Base-by-base conservation (phyloP, 768 basidiomycete genomes). In the Pleurotus eryngii region DNA sequence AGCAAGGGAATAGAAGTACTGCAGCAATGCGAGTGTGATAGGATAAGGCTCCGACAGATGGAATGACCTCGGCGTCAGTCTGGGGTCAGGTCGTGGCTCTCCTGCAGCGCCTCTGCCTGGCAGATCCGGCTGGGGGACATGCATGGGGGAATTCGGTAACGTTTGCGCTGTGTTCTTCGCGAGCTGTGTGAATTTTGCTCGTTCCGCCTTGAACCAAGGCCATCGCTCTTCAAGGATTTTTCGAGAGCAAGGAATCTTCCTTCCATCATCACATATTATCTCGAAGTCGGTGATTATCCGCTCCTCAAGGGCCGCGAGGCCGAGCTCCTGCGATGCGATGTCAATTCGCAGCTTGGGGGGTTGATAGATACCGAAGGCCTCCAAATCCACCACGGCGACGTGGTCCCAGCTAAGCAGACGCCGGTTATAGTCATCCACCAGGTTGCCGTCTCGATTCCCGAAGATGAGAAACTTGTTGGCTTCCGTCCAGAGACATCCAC, bases 311-410 rank as follows among this genome's bases (percentile, higher is more conserved):
- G 89, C 86, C 12, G 85, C 82, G 22, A 98, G 79, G 12, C 93
- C 95, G 54, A 95, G 78, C 67, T 91, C 86, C 68, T 95, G 92
- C 79, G 91, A 87, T 1, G 81, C 78, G 26, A 87, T 73, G 59
- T 87, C 84, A 45, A 87, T 76, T 60, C 76, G 84, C 42, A 82
- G 77, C 3, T 79, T 69, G 0, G 95, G 94, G 0, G 94, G 89
- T 62, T 92, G 89, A 67, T 98, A 98, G 61, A 99, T 94, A 1
- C 96, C 96, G 65, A 95, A 96, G 0, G 95, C 89, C 71, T 98
- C 95, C 22, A 97, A 76, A 66, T 95, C 92, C 57, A 96, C 86
- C 56, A 90, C 86, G 4, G 91, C 91, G 54, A 95, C 85, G 66
- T 98, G 90, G 64, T 95, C 91, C 91, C 92, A 95, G 65, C 88